Base-by-base conservation (phyloP, 306 rosid species). In the Lathyrus oleraceus region DNA sequence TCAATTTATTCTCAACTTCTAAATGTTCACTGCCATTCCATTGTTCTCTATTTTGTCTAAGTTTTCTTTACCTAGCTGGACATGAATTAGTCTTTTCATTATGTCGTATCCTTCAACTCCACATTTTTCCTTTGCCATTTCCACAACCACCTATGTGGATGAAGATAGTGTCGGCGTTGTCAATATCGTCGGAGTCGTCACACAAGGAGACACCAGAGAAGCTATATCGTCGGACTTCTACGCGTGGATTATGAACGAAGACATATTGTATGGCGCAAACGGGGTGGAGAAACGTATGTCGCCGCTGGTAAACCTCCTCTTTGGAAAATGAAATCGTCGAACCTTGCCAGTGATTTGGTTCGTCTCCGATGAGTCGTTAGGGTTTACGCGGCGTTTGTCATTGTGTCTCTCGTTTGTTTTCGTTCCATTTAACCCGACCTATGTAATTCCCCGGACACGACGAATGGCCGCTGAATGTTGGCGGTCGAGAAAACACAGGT, bases 71-170 rank as follows among this genome's bases (percentile, higher is more conserved):
- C 86, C 73, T 12, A 79, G 82, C 9, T 96, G 78, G 42, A 92
- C 89, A 77, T 95, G 72, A 53, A 92, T 89, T 73, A 84, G 64
- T 8, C 96, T 95, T 14, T 89, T 89, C 98, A 92, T 92, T 7
- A 92, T 86, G 3, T 95, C 98, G 32, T 92, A 92, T 2, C 89
- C 88, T 74, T 92, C 86, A 14, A 92, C 89, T 4, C 95, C 95
- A 95, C 90, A 92, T 83, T 87, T 92, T 63, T 87, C 91, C 69
- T 86, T 87, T 2, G 88, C 96, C 88, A 76, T 82, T 65, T 81
- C 89, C 8, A 84, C 84, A 63, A 85, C 61, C 4, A 81, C 78
- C 92, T 86, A 96, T 40, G 87, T 71, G 3, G 89, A 83, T 4
- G 91, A 92, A 3, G 95, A 87, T 70, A 85, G 76, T 23, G 64